Percentiles rank a stretch among this genome's conserved stretches.
Conservation (phyloP, 1,284 basidiomycete species). For the Rhodotorula sp. region DNA sequence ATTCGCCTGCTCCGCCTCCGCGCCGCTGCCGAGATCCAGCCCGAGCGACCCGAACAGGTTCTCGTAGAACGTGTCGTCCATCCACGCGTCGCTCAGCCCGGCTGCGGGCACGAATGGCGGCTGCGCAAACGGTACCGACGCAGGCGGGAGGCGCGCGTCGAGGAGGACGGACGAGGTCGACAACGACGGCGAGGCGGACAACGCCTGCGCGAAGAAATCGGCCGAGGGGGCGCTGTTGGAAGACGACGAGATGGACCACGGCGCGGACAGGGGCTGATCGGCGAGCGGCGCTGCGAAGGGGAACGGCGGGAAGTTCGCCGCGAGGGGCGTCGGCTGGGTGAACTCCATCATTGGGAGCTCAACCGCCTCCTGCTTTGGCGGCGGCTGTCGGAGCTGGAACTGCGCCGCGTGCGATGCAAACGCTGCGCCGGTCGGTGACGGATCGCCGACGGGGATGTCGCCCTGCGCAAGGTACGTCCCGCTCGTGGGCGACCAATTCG, state of each 20-base stretch:
- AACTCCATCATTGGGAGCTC: slow-evolving; percentile 1
- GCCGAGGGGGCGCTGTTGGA: too few species aligned
- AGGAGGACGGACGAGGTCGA: not conserved
- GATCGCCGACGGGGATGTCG: not conserved
- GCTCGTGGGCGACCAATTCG: not conserved
- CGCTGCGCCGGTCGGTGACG: too few species aligned
- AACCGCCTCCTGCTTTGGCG: not conserved
- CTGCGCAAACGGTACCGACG: not conserved
- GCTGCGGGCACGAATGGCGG: not conserved
- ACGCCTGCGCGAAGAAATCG: not conserved
- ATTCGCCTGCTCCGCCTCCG: too few species aligned
- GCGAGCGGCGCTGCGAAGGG: not conserved
- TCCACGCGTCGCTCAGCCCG: slow-evolving; percentile 15
- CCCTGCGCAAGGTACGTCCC: not conserved
- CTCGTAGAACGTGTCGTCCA: slow-evolving; percentile 24
- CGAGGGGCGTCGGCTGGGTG: not conserved
- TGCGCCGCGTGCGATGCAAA: not conserved
- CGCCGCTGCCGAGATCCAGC: not conserved
- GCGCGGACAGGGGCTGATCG: not conserved
- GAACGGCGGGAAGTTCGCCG: not conserved
- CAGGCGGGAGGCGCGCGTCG: not conserved
- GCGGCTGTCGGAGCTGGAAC: not conserved
- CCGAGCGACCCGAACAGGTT: slow-evolving; percentile 27
- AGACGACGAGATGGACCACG: not conserved
- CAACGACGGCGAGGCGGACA: not conserved